Evolutionary conservation across 2,329 filamentous ascomycete species (phyloP), one percentile per base, ranked within the genome.

Genomic region (Aspergillus persii): DNA sequence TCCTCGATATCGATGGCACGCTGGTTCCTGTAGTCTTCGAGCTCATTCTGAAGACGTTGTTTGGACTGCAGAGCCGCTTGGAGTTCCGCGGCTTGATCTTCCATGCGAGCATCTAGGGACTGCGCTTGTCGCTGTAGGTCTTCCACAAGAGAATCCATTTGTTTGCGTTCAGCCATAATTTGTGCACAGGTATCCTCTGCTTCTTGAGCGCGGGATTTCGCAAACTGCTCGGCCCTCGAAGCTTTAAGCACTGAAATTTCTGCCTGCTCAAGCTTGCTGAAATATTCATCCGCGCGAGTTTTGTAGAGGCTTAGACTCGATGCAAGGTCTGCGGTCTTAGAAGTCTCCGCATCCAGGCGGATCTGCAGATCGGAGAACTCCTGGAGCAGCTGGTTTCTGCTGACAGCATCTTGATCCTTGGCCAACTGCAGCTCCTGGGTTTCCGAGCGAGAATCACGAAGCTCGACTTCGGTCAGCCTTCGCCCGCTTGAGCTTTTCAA

Each of bases 1-100:
- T 99, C 94, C 76, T 98, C 95, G 57, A 98, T 91, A 69, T 98
- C 95, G 76, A 96, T 96, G 59, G 93, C 93, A 50, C 94, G 87
- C 76, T 97, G 93, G 72, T 89, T 96, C 61, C 95, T 88, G 80
- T 98, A 99, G 76, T 99, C 94, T 76, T 98, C 94, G 2, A 99
- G 88, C 79, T 99, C 94, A 71, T 98, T 93, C 75, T 99, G 94
- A 27, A 98, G 87, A 60, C 94, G 87, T 78, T 93, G 96, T 83
- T 96, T 96, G 23, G 92, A 87, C 78, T 97, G 93, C 18, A 91
- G 81, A 2, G 90, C 91, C 23, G 88, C 88, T 61, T 96, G 89
- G 8, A 97, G 84, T 72, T 99, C 94, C 0, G 94, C 94, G 27
- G 91, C 91, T 49, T 96, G 81, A 71, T 99, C 94, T 71, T 98